Base-by-base conservation (phyloP, 139 green algal genomes). In the Desmodesmus armatus region DNA sequence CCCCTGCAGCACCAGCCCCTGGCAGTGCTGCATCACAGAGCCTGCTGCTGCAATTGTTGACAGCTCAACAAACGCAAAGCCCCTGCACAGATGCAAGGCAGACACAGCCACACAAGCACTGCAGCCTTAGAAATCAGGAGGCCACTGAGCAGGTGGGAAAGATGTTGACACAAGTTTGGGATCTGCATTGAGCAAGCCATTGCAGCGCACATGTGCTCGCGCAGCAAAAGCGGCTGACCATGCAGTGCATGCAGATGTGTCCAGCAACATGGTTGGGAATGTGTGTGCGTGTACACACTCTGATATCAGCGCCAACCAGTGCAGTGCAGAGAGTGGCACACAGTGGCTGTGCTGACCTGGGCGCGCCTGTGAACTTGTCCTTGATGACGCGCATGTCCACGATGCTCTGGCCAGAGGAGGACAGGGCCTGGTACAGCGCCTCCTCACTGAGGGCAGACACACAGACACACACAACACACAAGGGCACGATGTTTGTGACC, bases 21-120 rank as follows among this genome's bases (percentile, higher is more conserved):
- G 62, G 3, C 60, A 44, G n/a, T 35, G 60, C 25, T 76, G 6
- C 80, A 85, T 85, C 15, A 78, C 15, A 9, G 41, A 49, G 60
- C 66, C 70, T 25, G 91, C 88, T 40, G 92, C 83, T 39, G 85
- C 80, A 11, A 92, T 71, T 39, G 19, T 92, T 81, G 62, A 39
- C 25, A 95, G 92, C 41, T 96, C 81, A 37, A 94, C 84, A 82
- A 94, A 94, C 13, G 87, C 89, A 78, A 93, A 94, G 47, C 92
- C 92, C 15, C 93, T n/a, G n/a, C n/a, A n/a, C n/a, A n/a, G n/a
- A n/a, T n/a, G n/a, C n/a, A n/a, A n/a, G n/a, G n/a, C n/a, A n/a
- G n/a, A n/a, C n/a, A n/a, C n/a, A n/a, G n/a, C n/a, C n/a, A n/a
- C n/a, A n/a, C n/a, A n/a, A n/a, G n/a, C n/a, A n/a, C n/a, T n/a